Evolutionary conservation across 2,329 filamentous ascomycete genomes (phyloP).

Genomic region (Clonostachys rosea): DNA sequence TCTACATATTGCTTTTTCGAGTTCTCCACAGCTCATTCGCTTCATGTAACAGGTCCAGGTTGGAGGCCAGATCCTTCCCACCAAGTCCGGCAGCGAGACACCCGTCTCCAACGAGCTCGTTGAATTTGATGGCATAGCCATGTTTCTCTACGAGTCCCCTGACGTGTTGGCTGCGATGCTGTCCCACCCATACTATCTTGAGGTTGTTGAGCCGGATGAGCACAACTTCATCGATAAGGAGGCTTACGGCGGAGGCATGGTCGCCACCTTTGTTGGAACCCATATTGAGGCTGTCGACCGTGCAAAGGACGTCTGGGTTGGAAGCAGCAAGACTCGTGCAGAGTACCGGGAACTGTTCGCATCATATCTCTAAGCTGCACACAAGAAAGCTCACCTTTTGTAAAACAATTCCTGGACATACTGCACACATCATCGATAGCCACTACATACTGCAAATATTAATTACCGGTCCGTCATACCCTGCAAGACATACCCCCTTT

Average conservation of each 20-base stretch:
- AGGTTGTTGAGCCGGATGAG: conserved; percentile 19
- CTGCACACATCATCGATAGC: too few species aligned
- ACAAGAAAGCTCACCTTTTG: neutral
- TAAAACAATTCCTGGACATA: too few species aligned
- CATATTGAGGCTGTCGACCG: conserved; percentile 15
- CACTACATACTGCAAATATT: too few species aligned
- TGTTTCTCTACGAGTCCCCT: conserved; percentile 16
- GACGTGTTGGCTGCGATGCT: conserved; percentile 14
- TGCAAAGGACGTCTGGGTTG: conserved; percentile 14
- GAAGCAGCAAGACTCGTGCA: conserved; percentile 4
- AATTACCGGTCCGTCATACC: too few species aligned
- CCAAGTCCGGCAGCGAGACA: conserved; percentile 6
- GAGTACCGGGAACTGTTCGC: conserved; percentile 16
- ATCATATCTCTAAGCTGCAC: neutral
- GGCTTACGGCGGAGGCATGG: conserved; percentile 16
- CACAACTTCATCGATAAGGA: conserved; percentile 18
- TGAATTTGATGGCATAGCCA: conserved; percentile 19
- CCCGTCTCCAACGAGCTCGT: conserved; percentile 11
- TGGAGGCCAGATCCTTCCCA: conserved; percentile 15
- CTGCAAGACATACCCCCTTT: too few species aligned
- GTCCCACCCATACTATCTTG: conserved; percentile 18
- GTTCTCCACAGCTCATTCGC: too few species aligned
- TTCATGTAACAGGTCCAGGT: conserved; percentile 12
- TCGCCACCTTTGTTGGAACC: conserved; percentile 14
- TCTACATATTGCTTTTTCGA: neutral